These are phyloP conservation scores for Chrysoporthe puriensis DNA, from an alignment of 2,329 filamentous ascomycete species.

Conservation along the genomic window DNA sequence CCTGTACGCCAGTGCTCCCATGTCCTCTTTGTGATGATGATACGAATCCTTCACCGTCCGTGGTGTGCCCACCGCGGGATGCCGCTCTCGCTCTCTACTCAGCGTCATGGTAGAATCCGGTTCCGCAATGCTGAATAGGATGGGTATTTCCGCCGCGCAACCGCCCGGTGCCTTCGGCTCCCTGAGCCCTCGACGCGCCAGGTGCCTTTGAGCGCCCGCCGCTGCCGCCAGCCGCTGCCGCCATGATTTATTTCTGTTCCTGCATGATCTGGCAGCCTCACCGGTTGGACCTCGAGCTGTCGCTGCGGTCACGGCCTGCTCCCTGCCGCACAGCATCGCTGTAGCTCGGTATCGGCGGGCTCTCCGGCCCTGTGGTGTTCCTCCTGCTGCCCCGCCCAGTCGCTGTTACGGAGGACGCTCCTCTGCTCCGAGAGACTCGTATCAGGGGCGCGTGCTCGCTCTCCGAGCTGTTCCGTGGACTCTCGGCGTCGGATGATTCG, in stretches of 20 bases:
- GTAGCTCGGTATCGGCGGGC: slow-evolving; percentile 80
- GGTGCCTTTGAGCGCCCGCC: background rate
- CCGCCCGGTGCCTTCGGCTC: background rate
- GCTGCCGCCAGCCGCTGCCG: no score
- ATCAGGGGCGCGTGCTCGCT: slow-evolving; percentile 60
- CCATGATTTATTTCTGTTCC: no score
- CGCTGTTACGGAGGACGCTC: slow-evolving; percentile 50
- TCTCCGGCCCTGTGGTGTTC: slow-evolving; percentile 36
- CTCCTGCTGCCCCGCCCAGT: slow-evolving; percentile 34
- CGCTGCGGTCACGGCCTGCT: slow-evolving; percentile 50
- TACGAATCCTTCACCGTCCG: slow-evolving; percentile 1
- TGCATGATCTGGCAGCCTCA: background rate
- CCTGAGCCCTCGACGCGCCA: background rate
- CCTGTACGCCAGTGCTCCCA: slow-evolving; percentile 20
- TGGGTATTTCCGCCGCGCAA: slow-evolving; percentile 16
- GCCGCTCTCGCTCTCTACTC: slow-evolving; percentile 21
- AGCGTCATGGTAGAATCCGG: background rate
- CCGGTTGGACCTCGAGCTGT: slow-evolving; percentile 40
- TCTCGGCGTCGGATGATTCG: slow-evolving; percentile 60
- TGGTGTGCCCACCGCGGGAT: background rate
- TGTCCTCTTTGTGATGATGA: background rate
- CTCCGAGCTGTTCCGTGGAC: slow-evolving; percentile 60
- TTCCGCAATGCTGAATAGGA: background rate
- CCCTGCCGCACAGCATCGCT: slow-evolving; percentile 71
- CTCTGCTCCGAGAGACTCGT: slow-evolving; percentile 53